Conservation (phyloP, 441 rosid genomes). For the Populus hybrid region DNA sequence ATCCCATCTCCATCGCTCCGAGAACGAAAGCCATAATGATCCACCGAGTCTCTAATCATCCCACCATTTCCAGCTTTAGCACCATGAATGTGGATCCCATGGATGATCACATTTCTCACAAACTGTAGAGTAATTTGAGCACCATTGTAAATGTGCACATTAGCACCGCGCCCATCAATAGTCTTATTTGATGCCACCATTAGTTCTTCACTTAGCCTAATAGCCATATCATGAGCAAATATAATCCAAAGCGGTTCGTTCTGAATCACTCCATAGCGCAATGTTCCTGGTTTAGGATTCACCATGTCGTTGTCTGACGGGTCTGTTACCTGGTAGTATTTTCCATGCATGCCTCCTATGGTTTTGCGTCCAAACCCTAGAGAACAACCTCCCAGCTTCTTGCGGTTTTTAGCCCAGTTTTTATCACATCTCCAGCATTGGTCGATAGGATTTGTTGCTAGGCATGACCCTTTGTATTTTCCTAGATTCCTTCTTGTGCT, state of each 20-base stretch:
- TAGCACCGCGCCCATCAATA: slow-evolving; percentile 32
- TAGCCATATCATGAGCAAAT: slow-evolving; percentile 28
- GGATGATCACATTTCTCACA: slow-evolving; percentile 31
- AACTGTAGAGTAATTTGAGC: slow-evolving; percentile 29
- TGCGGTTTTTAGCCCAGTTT: slow-evolving; percentile 33
- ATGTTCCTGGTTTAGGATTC: slow-evolving; percentile 34
- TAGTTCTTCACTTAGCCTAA: slow-evolving; percentile 29
- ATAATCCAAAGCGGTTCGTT: slow-evolving; percentile 33
- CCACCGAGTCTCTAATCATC: slow-evolving; percentile 24
- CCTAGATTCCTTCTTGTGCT: slow-evolving; percentile 26
- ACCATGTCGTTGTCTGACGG: slow-evolving; percentile 24
- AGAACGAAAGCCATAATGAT: slow-evolving; percentile 22
- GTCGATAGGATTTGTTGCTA: slow-evolving; percentile 48
- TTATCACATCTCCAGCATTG: slow-evolving; percentile 49
- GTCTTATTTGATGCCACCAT: slow-evolving; percentile 27
- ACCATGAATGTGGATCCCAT: slow-evolving; percentile 24
- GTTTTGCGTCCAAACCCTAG: slow-evolving; percentile 31
- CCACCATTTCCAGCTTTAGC: slow-evolving; percentile 16
- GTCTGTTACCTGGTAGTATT: slow-evolving; percentile 26
- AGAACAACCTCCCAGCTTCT: slow-evolving; percentile 29
- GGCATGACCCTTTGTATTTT: slow-evolving; percentile 21
- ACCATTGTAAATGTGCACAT: slow-evolving; percentile 22
- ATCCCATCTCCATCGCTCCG: slow-evolving; percentile 35
- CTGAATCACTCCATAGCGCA: slow-evolving; percentile 30
- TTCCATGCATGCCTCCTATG: slow-evolving; percentile 30